Evolutionary conservation across 1,284 basidiomycete genomes (phyloP), one percentile per base, ranked within the genome.

Genomic region (Pterula multifida): DNA sequence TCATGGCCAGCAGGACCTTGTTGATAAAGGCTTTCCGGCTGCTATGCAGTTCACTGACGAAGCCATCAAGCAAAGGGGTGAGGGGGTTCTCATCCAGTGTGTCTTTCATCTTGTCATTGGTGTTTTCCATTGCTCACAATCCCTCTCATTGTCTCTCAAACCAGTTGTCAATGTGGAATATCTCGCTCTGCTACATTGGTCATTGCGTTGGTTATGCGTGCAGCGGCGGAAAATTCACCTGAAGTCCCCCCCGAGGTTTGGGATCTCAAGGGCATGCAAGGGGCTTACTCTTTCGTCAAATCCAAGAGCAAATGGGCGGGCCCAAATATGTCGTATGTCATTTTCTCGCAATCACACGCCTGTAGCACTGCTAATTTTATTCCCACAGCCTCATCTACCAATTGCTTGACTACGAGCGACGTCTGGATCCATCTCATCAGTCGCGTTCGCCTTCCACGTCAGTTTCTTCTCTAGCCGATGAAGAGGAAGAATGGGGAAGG

Each of bases 181-280:
- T 96, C 92, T 21, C 81, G 94, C 55, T 94, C 90, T 21, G 94
- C 93, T 15, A 97, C 94, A 1, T 69, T 97, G 58, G 79, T 88
- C 46, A 95, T 98, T 54, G 94, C 93, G 28, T 80, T 96, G 55
- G 88, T 96, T 55, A 97, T 98, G 93, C 81, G 90, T 49, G 89
- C 92, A 26, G 91, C 93, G 17, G 83, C 85, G 35, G 72, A 78
- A 47, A 80, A 79, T 48, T 78, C 80, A 1, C 70, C 82, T 36
- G 74, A 69, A 25, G 80, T 84, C 17, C 76, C 81, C 13, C 72
- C 85, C 22, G 81, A 90, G 54, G 77, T 90, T 9, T 82, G 85
- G 79, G 75, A 76, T n/a, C 70, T 88, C 51, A 79, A 81, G 57
- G 82, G 90, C 46, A 96, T 96, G 91, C 90, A 96, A 63, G 88